Conservation (phyloP, 108 stramenopile genomes). For the Pseudonitzschia pungens region DNA sequence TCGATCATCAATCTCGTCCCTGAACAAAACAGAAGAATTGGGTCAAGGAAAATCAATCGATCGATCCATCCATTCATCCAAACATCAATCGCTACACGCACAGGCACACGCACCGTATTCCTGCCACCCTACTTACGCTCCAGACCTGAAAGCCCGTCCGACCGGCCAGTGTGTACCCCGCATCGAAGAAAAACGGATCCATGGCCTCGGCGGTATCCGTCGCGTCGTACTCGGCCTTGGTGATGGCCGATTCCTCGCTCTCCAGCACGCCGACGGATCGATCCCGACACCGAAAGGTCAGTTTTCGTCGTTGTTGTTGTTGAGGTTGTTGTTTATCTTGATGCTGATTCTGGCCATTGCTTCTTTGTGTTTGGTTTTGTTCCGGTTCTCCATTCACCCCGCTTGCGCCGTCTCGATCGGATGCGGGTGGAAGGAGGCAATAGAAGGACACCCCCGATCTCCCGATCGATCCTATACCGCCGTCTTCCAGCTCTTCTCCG, state of each 20-base stretch:
- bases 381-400: too few species aligned
- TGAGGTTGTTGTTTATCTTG: not conserved
- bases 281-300: constrained; percentile 51
- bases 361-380: not conserved
- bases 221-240: constrained; percentile 29
- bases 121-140: constrained; percentile 34
- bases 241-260: constrained; percentile 28
- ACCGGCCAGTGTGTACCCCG: constrained; percentile 66
- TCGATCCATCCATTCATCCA: too few species aligned
- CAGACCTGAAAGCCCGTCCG: constrained; percentile 70
- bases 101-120: too few species aligned
- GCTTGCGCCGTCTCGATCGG: too few species aligned
- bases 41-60: too few species aligned
- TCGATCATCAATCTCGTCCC: constrained; percentile 64
- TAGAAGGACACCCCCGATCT: constrained; percentile 18
- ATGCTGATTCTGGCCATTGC: too few species aligned
- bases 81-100: too few species aligned
- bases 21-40: not conserved
- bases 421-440: constrained; percentile 16
- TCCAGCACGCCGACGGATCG: constrained; percentile 55
- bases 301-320: not conserved
- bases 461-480: not conserved
- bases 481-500: constrained; percentile 28
- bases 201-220: constrained; percentile 36
- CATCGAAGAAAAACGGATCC: constrained; percentile 69